Percentiles rank a stretch among this genome's conserved stretches.
Evolutionary conservation across 257 asterid species (phyloP).

Genomic region (Salvia rosmarinus): DNA sequence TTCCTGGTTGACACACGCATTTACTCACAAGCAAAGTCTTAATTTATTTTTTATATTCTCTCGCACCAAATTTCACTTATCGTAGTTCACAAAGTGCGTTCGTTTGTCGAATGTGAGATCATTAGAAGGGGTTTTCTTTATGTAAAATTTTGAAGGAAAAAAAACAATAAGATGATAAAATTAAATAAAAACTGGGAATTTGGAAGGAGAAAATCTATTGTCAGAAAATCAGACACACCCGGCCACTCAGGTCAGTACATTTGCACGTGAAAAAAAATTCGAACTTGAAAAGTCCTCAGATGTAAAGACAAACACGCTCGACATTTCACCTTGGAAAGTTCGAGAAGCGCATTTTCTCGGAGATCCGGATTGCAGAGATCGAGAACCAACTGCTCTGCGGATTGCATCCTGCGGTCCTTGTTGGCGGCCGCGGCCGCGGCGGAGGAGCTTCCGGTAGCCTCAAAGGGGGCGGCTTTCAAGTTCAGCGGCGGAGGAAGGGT

Average conservation of each 20-base stretch:
- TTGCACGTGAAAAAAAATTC: not conserved
- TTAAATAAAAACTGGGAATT: not conserved
- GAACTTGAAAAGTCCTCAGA: not conserved
- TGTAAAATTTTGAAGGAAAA: not conserved
- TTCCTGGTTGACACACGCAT: not conserved
- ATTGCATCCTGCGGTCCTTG: conserved; percentile 73
- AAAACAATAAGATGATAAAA: not conserved
- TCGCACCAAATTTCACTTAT: conserved; percentile 3
- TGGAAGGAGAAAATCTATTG: not conserved
- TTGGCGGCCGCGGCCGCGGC: conserved; percentile 43
- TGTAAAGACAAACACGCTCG: no score
- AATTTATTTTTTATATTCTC: not conserved
- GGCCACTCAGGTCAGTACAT: not conserved
- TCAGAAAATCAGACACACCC: not conserved
- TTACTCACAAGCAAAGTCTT: not conserved
- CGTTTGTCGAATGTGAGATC: not conserved
- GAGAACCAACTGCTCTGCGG: conserved; percentile 87
- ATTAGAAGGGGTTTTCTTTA: not conserved
- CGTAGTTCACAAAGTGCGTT: not conserved
- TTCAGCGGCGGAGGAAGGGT: conserved; percentile 44
- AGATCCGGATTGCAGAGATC: conserved; percentile 91
- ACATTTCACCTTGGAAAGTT: conserved; percentile 74
- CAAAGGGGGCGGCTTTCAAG: conserved; percentile 50
- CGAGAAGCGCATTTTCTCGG: conserved; percentile 89
- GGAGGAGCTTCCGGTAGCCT: conserved; percentile 37